Base-by-base conservation (phyloP, 2,329 filamentous ascomycete species). In the Fusarium caatingaense region DNA sequence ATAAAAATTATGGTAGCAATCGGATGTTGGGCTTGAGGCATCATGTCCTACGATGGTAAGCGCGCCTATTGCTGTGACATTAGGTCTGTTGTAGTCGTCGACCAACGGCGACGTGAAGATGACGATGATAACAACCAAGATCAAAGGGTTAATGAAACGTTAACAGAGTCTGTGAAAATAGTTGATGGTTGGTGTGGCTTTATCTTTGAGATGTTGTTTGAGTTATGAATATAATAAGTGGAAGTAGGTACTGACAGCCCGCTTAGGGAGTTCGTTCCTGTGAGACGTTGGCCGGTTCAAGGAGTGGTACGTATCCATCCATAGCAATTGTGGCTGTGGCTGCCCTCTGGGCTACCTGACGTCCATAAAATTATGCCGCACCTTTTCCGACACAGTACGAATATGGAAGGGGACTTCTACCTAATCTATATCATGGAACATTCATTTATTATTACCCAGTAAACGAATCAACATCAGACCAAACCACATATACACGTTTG, bases 1-100 rank as follows among this genome's bases (percentile, higher is more conserved):
- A 78, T 60, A 47, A 77, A 72, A 42, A 76, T 58, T 28, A 80
- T 56, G 21, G 66, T 77, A 16, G 71, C 77, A 50, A 75, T 74
- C 49, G 78, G 78, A 57, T 85, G 83, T 73, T 83, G 84, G 57
- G 80, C 77, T 64, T 78, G 81, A 72, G 84, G 80, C 84, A 86
- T 86, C 78, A 76, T 80, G 76, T 72, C 73, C 72, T 58, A 60
- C 69, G 72, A 56, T 61, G 25, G 56, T 46, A 54, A 40, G 64
- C 51, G 62, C 51, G 56, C 51, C 68, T 74, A 74, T 68, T 65
- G 57, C 63, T 59, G 59, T 66, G 59, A 66, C 73, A 76, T 76
- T 73, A 72, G 49, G 50, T 66, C 44, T 53, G 40, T 34, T 45
- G 25, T 34, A 45, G 27, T 57, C 46, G 57, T 45, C 46, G 50